Conservation (phyloP, 106 monocot genomes). For the Acorus calamus region DNA sequence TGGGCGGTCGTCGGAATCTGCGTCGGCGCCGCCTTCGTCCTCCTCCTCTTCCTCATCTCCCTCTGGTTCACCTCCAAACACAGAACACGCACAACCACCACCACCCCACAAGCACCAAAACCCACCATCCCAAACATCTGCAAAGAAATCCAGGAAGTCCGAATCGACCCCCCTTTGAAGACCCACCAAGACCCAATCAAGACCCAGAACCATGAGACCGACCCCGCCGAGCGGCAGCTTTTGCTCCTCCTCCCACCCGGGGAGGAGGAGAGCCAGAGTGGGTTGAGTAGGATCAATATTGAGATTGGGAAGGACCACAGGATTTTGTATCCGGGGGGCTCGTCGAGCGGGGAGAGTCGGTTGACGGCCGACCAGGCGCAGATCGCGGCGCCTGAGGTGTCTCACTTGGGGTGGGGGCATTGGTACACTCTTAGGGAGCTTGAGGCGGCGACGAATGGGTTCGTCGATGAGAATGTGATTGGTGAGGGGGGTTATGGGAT, state of each 20-base stretch:
- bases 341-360: conserved; percentile 26
- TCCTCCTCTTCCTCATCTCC: conserved; percentile 41
- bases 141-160: conserved; percentile 40
- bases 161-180: conserved; percentile 10
- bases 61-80: conserved; percentile 28
- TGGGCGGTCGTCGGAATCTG: conserved; percentile 42
- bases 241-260: conserved; percentile 3
- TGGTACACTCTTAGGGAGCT: conserved; percentile 56
- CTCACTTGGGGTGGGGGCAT: conserved; percentile 51
- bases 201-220: conserved; percentile 6
- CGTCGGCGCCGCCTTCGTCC: conserved; percentile 42
- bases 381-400: conserved; percentile 29
- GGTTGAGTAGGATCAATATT: conserved; percentile 23
- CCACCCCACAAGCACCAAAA: not conserved
- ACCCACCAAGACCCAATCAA: not conserved
- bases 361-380: conserved; percentile 11
- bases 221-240: conserved; percentile 16
- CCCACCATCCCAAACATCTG: conserved; percentile 13
- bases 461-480: conserved; percentile 33
- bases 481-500: conserved; percentile 56
- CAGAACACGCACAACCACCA: not conserved
- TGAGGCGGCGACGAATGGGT: conserved; percentile 29
- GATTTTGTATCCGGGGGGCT: conserved; percentile 29
- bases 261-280: conserved; percentile 17
- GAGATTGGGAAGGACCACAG: conserved; percentile 38